These are phyloP conservation scores for Leptomonas pyrrhocoris DNA, from an alignment of 208 protist genomes.

Conservation along the genomic window DNA sequence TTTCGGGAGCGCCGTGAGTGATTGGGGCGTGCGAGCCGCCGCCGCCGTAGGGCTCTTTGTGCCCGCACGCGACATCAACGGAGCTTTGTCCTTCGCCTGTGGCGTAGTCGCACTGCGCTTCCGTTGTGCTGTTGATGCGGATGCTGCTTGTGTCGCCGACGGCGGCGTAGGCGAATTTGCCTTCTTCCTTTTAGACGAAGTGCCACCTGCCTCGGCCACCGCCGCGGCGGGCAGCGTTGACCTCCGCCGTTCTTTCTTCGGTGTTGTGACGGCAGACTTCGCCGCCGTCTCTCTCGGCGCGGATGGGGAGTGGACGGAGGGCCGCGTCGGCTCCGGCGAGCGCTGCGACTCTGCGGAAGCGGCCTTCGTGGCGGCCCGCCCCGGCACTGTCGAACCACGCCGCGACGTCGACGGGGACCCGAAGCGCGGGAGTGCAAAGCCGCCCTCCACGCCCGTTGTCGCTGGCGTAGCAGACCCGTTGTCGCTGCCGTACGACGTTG, in stretches of 20 bases:
- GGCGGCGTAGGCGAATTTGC: neutral
- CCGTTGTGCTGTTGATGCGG: neutral
- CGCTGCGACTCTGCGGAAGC: neutral
- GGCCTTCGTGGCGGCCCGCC: neutral
- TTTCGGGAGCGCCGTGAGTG: neutral
- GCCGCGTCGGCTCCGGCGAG: constrained; percentile 9
- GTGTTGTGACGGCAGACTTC: neutral
- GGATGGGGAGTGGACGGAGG: neutral
- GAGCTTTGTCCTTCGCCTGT: constrained; percentile 12
- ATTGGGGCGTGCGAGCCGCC: neutral
- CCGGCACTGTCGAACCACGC: neutral
- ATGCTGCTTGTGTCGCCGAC: neutral
- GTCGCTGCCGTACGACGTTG: neutral
- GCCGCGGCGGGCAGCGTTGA: neutral
- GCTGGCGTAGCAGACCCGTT: constrained; percentile 16
- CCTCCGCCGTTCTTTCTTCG: neutral
- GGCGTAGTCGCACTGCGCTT: neutral
- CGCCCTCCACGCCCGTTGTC: neutral
- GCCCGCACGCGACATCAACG: neutral
- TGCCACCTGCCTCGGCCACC: neutral
- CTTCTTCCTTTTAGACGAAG: neutral
- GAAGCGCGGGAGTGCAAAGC: constrained; percentile 10
- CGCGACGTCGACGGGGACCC: neutral
- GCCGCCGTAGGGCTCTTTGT: neutral
- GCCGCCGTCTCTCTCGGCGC: neutral